A percentile compares a stretch with the other conserved stretches of the same genome.
Conservation (phyloP, 2,329 filamentous ascomycete species). For the Emmonsiellopsis sp. region DNA sequence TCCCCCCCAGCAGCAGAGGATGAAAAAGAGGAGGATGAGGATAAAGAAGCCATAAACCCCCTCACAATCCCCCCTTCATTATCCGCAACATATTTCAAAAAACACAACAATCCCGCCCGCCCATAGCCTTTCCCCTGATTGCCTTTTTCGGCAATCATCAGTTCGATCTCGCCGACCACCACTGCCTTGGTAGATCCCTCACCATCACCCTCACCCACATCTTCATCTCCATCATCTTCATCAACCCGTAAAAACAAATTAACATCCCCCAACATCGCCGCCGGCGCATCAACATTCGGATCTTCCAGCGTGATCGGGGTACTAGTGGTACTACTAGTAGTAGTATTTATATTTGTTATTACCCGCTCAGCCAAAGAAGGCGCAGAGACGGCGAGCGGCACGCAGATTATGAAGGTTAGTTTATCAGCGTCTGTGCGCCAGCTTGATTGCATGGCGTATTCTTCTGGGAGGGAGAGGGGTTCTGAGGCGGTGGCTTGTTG, state of each 20-base stretch:
- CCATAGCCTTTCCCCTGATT: conserved; percentile 59
- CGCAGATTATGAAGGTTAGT: conserved; percentile 81
- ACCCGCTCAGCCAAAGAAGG: no score
- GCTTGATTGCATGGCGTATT: conserved; percentile 81
- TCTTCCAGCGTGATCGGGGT: conserved; percentile 21
- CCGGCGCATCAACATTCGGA: conserved; percentile 45
- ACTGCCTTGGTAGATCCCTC: no score
- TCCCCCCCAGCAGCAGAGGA: background rate
- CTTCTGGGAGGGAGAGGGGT: conserved; percentile 66
- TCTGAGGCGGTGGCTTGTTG: conserved; percentile 83
- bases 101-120: conserved; percentile 53
- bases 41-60: conserved; percentile 40
- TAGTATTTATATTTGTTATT: background rate
- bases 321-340: background rate
- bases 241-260: conserved; percentile 67
- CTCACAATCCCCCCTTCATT: conserved; percentile 47
- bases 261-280: conserved; percentile 62
- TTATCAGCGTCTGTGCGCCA: conserved; percentile 81
- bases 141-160: conserved; percentile 65
- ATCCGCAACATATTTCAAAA: conserved; percentile 59
- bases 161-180: conserved; percentile 66
- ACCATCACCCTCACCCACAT: conserved; percentile 16
- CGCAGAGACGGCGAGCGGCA: conserved; percentile 25
- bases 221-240: conserved; percentile 42
- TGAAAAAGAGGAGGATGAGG: background rate